A percentile compares a stretch with the other conserved stretches of the same genome.
These are phyloP conservation scores for Saposhnikovia divaricata DNA, from an alignment of 129 eudicot species.

Conservation along the genomic window DNA sequence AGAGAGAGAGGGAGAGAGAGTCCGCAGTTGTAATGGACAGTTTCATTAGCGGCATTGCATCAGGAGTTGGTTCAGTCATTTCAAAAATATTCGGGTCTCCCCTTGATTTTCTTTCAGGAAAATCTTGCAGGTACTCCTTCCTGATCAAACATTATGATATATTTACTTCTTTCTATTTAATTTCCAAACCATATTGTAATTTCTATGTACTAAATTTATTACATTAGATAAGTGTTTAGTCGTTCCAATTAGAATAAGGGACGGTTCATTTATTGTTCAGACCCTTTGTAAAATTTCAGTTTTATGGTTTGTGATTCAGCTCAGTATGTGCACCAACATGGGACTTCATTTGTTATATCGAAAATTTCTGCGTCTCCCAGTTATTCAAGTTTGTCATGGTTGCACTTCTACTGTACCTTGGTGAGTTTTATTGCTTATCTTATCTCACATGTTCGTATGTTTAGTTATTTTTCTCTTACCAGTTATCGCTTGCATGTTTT, in stretches of 20 bases:
- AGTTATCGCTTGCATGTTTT: background rate
- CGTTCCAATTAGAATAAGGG: too few species aligned
- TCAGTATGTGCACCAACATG: conserved; percentile 33
- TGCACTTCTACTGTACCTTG: conserved; percentile 26
- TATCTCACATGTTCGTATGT: background rate
- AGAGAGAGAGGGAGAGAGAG: background rate
- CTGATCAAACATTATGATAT: background rate
- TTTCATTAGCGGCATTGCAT: conserved; percentile 8
- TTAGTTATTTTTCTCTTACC: background rate
- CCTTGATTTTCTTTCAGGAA: conserved; percentile 29
- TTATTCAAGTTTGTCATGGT: conserved; percentile 34
- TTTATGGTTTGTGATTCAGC: conserved; percentile 15
- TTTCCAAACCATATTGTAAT: background rate
- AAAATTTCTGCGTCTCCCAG: conserved; percentile 34
- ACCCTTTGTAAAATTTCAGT: background rate
- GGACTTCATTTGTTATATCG: conserved; percentile 41
- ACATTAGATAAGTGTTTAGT: background rate
- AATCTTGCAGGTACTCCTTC: conserved; percentile 33
- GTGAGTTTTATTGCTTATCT: conserved; percentile 12
- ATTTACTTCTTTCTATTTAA: background rate
- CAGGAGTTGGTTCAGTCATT: conserved; percentile 15
- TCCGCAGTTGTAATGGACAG: conserved; percentile 13
- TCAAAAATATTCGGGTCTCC: conserved; percentile 23
- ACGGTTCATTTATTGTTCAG: background rate
- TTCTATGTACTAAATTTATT: background rate